Evolutionary conservation across 257 asterid species (phyloP), one percentile per base, ranked within the genome.

Genomic region (Ehretia macrophylla): DNA sequence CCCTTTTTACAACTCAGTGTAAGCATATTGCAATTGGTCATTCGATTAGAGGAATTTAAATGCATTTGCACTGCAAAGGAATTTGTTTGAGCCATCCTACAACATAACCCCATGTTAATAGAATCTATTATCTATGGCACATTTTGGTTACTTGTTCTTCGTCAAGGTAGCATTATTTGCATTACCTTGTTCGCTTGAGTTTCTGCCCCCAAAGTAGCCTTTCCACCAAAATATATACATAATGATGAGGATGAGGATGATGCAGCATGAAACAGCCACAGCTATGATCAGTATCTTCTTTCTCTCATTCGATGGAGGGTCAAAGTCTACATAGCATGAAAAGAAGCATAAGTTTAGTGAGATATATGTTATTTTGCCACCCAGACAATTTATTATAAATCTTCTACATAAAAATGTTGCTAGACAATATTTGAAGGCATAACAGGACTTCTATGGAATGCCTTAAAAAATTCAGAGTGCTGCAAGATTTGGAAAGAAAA

Each of bases 131-230:
- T 27, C 35, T 27, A 27, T 27, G 35, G 35, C 3, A 27, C 35
- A 3, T 27, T 27, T 27, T 27, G 35, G 35, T 27, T 27, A 27
- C 9, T 8, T 51, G 44, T 17, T n/a, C 47, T 64, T 42, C n/a
- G 18, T 35, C 54, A 66, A 66, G 45, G 38, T 10, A 42, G 14
- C 47, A 42, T 42, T 10, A 14, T 52, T 52, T 32, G 20, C 60
- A 32, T 59, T 52, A 83, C 95, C 95, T 85, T 79, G 50, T 70
- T 83, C 85, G 76, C 79, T 81, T 22, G 85, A 75, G 22, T 70
- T 71, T 49, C 44, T 67, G 59, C 58, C 47, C 60, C 74, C 71
- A 39, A 54, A 42, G 23, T 67, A 68, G 47, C 67, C 56, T 68
- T 64, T 71, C 82, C 82, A 68, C 82, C 79, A 77, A 58, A 20